These are phyloP conservation scores for Nicotiana tabacum DNA, from an alignment of 257 asterid species.

Conservation along the genomic window DNA sequence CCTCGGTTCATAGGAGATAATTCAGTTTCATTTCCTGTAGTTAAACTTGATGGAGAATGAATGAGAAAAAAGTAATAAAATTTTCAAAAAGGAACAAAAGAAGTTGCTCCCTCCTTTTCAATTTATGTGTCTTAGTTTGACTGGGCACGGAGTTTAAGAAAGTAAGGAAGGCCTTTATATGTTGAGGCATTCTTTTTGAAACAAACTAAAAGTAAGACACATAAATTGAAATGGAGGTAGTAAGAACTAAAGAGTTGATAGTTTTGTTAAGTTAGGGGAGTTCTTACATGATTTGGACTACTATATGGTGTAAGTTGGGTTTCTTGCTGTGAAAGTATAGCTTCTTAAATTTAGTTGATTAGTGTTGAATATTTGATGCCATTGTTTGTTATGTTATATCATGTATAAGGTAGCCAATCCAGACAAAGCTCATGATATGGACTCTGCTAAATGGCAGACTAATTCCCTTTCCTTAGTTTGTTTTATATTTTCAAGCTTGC, in stretches of 20 bases:
- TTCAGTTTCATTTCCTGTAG: too few relatives aligned
- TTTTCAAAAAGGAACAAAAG: background rate
- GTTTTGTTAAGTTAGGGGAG: background rate
- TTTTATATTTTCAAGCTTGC: background rate
- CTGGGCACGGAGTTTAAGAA: too few relatives aligned
- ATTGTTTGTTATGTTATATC: background rate
- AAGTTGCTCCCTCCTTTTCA: background rate
- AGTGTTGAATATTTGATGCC: conserved; percentile 1
- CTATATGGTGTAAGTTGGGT: background rate
- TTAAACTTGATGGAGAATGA: background rate
- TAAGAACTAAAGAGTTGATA: background rate
- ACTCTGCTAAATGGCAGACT: background rate
- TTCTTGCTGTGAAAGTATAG: background rate
- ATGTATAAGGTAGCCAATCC: background rate
- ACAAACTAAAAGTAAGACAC: too few relatives aligned
- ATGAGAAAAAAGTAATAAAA: background rate
- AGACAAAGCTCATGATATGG: background rate
- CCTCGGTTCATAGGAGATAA: background rate
- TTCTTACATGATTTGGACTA: background rate
- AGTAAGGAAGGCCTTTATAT: too few relatives aligned
- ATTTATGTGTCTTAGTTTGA: too few relatives aligned
- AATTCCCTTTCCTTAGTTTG: background rate
- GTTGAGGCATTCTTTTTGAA: too few relatives aligned
- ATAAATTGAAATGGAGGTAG: too few relatives aligned
- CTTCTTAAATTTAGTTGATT: background rate